Evolutionary conservation across 345 rosid species (phyloP).

Genomic region (Aethionema arabicum): DNA sequence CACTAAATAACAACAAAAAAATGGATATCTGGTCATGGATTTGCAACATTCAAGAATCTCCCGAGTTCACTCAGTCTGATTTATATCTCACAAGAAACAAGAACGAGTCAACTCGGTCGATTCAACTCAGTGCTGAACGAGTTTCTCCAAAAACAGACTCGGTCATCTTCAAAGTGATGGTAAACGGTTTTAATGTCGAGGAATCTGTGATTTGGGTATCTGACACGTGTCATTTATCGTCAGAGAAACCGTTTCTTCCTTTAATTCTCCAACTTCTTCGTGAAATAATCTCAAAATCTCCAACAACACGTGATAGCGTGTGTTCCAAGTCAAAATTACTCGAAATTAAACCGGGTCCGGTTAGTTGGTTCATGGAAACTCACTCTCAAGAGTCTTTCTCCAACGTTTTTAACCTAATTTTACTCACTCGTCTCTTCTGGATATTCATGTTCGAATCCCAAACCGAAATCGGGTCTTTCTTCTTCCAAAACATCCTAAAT

Average conservation of each 20-base stretch:
- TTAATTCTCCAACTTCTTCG: constrained; percentile 70
- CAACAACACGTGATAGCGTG: constrained; percentile 41
- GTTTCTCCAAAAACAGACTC: constrained; percentile 30
- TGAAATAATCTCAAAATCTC: constrained; percentile 61
- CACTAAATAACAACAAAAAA: constrained; percentile 20
- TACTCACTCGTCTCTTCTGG: constrained; percentile 79
- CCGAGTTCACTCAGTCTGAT: constrained; percentile 38
- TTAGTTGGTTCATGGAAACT: constrained; percentile 78
- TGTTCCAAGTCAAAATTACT: constrained; percentile 65
- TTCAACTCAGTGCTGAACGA: constrained; percentile 60
- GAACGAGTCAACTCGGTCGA: constrained; percentile 38
- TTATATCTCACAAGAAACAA: constrained; percentile 42
- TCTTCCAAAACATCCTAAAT: constrained; percentile 54
- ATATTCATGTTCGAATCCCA: constrained; percentile 65
- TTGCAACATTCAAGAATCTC: constrained; percentile 47
- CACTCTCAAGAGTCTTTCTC: constrained; percentile 80
- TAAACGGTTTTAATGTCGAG: constrained; percentile 44
- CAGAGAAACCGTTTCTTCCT: constrained; percentile 77
- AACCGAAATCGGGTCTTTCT: constrained; percentile 67
- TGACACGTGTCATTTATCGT: constrained; percentile 56
- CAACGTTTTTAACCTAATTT: constrained; percentile 58
- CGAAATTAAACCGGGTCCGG: constrained; percentile 60
- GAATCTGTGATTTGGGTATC: constrained; percentile 62
- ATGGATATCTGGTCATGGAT: constrained; percentile 88
- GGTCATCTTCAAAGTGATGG: constrained; percentile 45